Conservation (phyloP, 306 rosid species). For the Biancaea sappan region DNA sequence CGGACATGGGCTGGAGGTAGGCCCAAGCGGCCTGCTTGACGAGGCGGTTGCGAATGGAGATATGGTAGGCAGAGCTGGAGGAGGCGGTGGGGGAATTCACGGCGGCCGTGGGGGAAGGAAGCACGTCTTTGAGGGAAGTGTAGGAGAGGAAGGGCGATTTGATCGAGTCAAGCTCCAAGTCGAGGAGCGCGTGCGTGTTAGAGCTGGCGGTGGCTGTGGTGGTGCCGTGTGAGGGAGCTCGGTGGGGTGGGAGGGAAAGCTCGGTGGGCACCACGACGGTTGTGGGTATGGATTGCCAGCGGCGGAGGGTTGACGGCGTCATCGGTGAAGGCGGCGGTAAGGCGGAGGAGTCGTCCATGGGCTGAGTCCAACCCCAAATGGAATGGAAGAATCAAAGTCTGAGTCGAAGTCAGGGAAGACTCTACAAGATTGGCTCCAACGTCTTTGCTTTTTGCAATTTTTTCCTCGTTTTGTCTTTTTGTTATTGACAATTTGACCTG, state of each 20-base stretch:
- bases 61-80: constrained; percentile 37
- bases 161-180: constrained; percentile 23
- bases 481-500: too few relatives aligned
- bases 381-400: not conserved
- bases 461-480: not conserved
- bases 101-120: constrained; percentile 33
- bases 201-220: not conserved
- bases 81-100: constrained; percentile 9
- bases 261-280: constrained; percentile 39
- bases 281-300: constrained; percentile 47
- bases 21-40: constrained; percentile 83
- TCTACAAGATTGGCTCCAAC: not conserved
- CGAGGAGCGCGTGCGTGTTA: constrained; percentile 20
- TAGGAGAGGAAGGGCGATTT: constrained; percentile 37
- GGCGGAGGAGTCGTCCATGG: constrained; percentile 41
- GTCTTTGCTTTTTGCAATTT: not conserved
- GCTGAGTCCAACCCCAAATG: not conserved
- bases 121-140: constrained; percentile 54
- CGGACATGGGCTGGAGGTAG: constrained; percentile 66
- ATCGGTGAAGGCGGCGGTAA: not conserved
- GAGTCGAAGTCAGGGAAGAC: not conserved
- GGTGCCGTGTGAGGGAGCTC: constrained; percentile 24
- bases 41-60: constrained; percentile 43
- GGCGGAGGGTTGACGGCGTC: constrained; percentile 31
- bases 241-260: too few relatives aligned